Conservation (phyloP, 495 filamentous ascomycete species). For the Xylaria nigripes region DNA sequence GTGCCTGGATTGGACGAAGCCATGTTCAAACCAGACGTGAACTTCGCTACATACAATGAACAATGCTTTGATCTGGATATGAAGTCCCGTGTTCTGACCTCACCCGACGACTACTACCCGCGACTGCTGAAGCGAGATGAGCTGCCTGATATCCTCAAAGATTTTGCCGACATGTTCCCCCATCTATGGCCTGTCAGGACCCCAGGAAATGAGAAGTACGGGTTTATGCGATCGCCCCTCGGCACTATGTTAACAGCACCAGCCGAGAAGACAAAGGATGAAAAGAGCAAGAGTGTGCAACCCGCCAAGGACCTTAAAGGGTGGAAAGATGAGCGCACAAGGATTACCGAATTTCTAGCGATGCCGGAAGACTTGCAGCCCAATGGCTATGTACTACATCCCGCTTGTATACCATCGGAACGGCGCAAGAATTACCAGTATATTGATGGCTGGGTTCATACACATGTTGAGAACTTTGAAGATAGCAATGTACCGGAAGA, state of each 20-base stretch:
- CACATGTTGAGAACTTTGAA: conserved; percentile 53
- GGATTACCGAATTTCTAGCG: conserved; percentile 68
- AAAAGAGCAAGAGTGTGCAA: conserved; percentile 49
- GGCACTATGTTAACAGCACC: conserved; percentile 64
- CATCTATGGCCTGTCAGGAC: conserved; percentile 84
- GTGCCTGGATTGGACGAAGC: conserved; percentile 82
- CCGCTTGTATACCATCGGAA: conserved; percentile 47
- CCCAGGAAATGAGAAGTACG: conserved; percentile 72
- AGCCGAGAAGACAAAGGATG: conserved; percentile 53
- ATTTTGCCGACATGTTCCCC: conserved; percentile 72
- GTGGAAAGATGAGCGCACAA: conserved; percentile 62
- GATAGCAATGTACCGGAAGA: conserved; percentile 58
- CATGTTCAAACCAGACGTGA: conserved; percentile 71
- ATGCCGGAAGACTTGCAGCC: conserved; percentile 66
- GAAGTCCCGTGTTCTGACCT: conserved; percentile 27
- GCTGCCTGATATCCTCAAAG: conserved; percentile 56
- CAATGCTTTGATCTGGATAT: conserved; percentile 24
- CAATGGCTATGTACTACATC: conserved; percentile 74
- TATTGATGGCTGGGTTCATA: conserved; percentile 78
- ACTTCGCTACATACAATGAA: conserved; percentile 38
- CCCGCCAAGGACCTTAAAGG: conserved; percentile 49
- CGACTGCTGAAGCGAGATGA: conserved; percentile 49
- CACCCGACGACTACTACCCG: conserved; percentile 66
- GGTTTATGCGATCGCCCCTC: conserved; percentile 75
- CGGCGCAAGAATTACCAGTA: conserved; percentile 34